These are phyloP conservation scores for Nitzschia inconspicua DNA, from an alignment of 108 stramenopile species.

Conservation along the genomic window DNA sequence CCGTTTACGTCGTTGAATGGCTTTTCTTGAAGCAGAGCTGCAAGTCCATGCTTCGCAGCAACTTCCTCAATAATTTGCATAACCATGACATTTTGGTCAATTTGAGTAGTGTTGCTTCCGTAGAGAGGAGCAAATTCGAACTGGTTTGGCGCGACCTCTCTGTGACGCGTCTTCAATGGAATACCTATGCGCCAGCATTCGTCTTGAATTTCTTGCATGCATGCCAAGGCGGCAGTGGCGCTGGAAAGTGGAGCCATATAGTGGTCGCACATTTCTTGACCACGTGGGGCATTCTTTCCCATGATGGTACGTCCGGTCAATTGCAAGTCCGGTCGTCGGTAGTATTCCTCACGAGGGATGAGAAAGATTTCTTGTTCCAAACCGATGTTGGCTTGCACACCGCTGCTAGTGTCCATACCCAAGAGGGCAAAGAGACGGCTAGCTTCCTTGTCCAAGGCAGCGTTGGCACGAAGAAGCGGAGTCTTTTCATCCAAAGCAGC, in stretches of 20 bases:
- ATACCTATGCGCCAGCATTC: constrained; percentile 89
- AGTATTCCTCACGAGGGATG: constrained; percentile 88
- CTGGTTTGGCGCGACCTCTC: constrained; percentile 96
- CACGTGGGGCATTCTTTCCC: constrained; percentile 89
- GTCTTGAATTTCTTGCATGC: constrained; percentile 93
- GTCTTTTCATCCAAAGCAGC: constrained; percentile 97
- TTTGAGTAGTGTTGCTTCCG: constrained; percentile 86
- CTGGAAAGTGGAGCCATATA: constrained; percentile 89
- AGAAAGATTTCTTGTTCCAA: constrained; percentile 97
- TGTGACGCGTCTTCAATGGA: constrained; percentile 89
- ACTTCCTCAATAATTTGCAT: constrained; percentile 97
- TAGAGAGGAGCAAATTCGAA: constrained; percentile 93
- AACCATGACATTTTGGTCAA: constrained; percentile 94
- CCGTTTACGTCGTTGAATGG: constrained; percentile 96
- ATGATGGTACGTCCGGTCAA: constrained; percentile 92
- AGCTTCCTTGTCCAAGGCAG: constrained; percentile 84
- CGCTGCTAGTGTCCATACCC: constrained; percentile 66
- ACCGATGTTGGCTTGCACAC: constrained; percentile 88
- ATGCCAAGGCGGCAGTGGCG: constrained; percentile 79
- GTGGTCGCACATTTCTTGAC: constrained; percentile 95
- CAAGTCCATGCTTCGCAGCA: constrained; percentile 85
- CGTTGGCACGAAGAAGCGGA: constrained; percentile 87
- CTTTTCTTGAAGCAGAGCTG: constrained; percentile 96
- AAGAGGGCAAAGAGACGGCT: constrained; percentile 70
- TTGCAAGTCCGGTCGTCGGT: constrained; percentile 90